Conservation (phyloP, 1,284 basidiomycete species). For the Ganoderma lucidum region DNA sequence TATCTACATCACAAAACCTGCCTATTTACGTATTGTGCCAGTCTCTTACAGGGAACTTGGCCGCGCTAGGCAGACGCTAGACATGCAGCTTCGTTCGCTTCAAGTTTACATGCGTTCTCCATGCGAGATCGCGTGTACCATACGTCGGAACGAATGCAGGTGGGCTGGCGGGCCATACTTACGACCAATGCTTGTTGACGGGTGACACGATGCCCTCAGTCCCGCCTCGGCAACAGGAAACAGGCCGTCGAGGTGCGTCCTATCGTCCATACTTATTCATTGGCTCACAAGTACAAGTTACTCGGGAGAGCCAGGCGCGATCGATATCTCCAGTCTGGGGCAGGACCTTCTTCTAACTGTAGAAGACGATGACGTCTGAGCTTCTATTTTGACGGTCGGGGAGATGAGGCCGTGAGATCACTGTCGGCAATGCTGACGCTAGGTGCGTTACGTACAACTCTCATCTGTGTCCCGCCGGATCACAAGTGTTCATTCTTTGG, state of each 20-base stretch:
- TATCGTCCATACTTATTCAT: neutral
- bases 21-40: constrained; percentile 2
- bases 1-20: neutral
- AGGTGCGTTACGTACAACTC: neutral
- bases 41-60: neutral
- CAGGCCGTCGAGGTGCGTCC: neutral
- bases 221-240: neutral
- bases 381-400: neutral
- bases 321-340: neutral
- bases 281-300: neutral
- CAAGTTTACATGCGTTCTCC: neutral
- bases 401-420: neutral
- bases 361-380: neutral
- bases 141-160: too few relatives aligned
- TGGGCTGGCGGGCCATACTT: neutral
- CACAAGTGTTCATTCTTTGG: too few relatives aligned
- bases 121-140: neutral
- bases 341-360: neutral
- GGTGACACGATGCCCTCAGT: neutral
- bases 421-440: neutral
- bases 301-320: neutral
- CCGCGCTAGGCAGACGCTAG: neutral
- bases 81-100: neutral
- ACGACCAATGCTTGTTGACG: neutral
- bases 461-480: neutral